A percentile compares a stretch with the other conserved stretches of the same genome.
phyloP scores from a whole-genome alignment of 441 rosid genomes.

The Arabidopsis hybrid region DNA sequence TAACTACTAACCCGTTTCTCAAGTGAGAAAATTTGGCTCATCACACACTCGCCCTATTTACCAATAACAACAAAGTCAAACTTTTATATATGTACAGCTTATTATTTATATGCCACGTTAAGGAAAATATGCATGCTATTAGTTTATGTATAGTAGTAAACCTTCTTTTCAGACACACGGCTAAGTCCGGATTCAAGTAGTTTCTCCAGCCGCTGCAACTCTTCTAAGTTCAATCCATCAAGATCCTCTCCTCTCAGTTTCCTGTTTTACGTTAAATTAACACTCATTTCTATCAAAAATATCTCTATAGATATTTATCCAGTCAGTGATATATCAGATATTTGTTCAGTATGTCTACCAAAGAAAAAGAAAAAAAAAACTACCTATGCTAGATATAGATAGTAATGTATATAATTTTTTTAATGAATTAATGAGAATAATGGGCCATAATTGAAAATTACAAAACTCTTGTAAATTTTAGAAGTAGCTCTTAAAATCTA shows the following conservation, averaged over 20 bases:
- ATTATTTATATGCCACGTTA: background rate
- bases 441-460: conserved; percentile 5
- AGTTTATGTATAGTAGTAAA: conserved; percentile 25
- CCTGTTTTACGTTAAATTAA: conserved; percentile 44
- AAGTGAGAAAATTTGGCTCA: conserved; percentile 68
- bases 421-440: background rate
- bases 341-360: no score
- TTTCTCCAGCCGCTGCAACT: conserved; percentile 74
- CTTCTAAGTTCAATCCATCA: conserved; percentile 73
- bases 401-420: background rate
- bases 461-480: background rate
- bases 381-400: background rate
- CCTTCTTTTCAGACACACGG: conserved; percentile 83
- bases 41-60: conserved; percentile 70
- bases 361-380: no score
- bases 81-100: background rate
- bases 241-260: conserved; percentile 93
- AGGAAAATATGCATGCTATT: background rate
- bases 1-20: conserved; percentile 65
- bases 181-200: conserved; percentile 72
- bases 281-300: background rate
- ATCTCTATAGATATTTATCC: no score
- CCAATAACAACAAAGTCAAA: conserved; percentile 27
- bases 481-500: background rate
- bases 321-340: no score